phyloP scores from a whole-genome alignment of 2,329 filamentous ascomycete genomes.

The Chaetoscypha palmicola region DNA sequence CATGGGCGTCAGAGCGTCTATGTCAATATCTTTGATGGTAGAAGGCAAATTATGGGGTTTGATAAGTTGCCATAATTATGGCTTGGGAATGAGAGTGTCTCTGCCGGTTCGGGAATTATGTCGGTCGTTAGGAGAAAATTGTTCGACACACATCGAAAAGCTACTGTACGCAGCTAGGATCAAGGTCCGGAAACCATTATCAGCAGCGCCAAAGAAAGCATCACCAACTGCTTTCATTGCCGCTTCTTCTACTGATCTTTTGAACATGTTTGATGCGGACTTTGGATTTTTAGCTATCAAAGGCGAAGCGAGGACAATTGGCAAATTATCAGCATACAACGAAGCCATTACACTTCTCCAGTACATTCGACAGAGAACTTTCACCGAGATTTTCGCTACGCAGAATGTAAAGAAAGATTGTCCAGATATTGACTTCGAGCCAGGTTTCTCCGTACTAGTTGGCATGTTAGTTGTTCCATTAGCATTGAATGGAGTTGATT shows the following conservation, averaged over 20 bases:
- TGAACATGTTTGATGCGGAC: slow-evolving; percentile 20
- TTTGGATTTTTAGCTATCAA: slow-evolving; percentile 21
- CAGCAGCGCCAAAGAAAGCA: slow-evolving; percentile 7
- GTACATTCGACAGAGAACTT: slow-evolving; percentile 15
- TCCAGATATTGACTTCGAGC: slow-evolving; percentile 11
- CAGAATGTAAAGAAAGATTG: slow-evolving; percentile 18
- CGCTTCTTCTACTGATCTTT: slow-evolving; percentile 16
- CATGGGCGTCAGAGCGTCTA: slow-evolving; percentile 81
- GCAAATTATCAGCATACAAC: slow-evolving; percentile 17
- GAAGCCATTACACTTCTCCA: slow-evolving; percentile 20
- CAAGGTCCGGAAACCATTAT: slow-evolving; percentile 15
- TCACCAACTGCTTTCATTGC: slow-evolving; percentile 20
- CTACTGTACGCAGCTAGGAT: slow-evolving; percentile 15
- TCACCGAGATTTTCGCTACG: slow-evolving; percentile 12
- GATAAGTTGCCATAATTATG: slow-evolving; percentile 78
- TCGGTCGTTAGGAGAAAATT: slow-evolving; percentile 53
- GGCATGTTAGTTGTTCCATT: slow-evolving; percentile 21
- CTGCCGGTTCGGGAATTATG: slow-evolving; percentile 90
- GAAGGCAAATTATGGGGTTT: slow-evolving; percentile 80
- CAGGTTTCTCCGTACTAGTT: slow-evolving; percentile 8
- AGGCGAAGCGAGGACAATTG: slow-evolving; percentile 20
- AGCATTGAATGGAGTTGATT: slow-evolving; percentile 15
- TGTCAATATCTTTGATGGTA: slow-evolving; percentile 85
- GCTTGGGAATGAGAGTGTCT: slow-evolving; percentile 73
- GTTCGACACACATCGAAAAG: slow-evolving; percentile 19